Base-by-base conservation (phyloP, 2,329 filamentous ascomycete genomes). In the Penicillium paneum region DNA sequence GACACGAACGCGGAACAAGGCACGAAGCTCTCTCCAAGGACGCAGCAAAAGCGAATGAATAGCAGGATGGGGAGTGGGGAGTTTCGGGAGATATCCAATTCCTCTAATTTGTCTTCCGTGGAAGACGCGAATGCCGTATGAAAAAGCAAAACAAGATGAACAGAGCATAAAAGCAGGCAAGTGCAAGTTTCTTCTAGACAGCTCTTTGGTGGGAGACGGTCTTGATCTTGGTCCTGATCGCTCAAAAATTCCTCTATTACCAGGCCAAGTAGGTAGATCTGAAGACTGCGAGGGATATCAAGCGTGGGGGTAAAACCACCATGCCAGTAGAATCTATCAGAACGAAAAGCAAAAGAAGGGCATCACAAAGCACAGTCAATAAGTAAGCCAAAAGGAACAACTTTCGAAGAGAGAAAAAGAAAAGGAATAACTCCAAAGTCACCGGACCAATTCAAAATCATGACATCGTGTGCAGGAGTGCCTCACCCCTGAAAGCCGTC, bases 1-100 rank as follows among this genome's bases (percentile, higher is more conserved):
- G 48, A 19, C 21, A 34, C 41, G 26, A 26, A 49, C 39, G 38
- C 17, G 80, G 83, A 31, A 45, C 47, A 55, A 58, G 56, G 17
- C 49, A 61, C 42, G 51, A 56, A 58, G 52, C 50, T 51, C 52
- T 43, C 44, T 61, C 54, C 54, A 60, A 44, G 28, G 59, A 61
- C 43, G 57, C 40, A 46, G 59, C 39, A 56, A 46, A 54, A 47
- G 47, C 21, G 49, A 31, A 48, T 41, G 42, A 49, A 52, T 32
- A 57, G 40, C 45, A 41, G 11, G n/a, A 49, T 19, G 28, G 10
- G 42, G 19, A 24, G 8, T 15, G 39, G 19, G 29, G 21, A 32
- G 49, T 42, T 49, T 46, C 34, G 49, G 46, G 41, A 49, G 24
- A 36, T 38, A 46, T 45, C 50, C 54, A 15, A 40, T 48, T 55